These are phyloP conservation scores for Mallotus japonicus DNA, from an alignment of 441 rosid genomes.

Conservation along the genomic window DNA sequence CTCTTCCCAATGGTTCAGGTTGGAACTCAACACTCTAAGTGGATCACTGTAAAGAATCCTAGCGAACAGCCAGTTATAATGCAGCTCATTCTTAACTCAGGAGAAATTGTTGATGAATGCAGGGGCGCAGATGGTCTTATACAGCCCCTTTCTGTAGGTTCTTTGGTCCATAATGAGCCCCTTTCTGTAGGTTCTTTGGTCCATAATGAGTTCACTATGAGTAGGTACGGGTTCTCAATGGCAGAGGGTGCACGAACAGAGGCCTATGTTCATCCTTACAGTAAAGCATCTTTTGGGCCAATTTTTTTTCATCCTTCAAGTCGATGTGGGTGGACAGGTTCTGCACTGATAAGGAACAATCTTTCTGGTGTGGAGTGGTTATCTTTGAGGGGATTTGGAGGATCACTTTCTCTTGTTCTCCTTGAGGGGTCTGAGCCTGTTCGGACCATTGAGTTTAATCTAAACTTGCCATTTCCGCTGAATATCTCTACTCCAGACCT, in stretches of 20 bases:
- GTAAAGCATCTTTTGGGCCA: slow-evolving; percentile 61
- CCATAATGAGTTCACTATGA: slow-evolving; percentile 24
- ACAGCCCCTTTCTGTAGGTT: slow-evolving; percentile 30
- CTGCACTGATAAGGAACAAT: slow-evolving; percentile 63
- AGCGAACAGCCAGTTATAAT: slow-evolving; percentile 61
- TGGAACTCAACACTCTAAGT: slow-evolving; percentile 46
- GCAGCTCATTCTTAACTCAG: slow-evolving; percentile 72
- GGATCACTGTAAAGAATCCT: slow-evolving; percentile 71
- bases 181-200: slow-evolving; percentile 27
- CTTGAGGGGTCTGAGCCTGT: slow-evolving; percentile 56
- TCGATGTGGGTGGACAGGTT: slow-evolving; percentile 69
- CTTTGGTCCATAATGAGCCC: slow-evolving; percentile 27
- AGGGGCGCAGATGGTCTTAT: slow-evolving; percentile 34
- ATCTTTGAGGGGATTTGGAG: slow-evolving; percentile 65
- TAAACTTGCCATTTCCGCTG: slow-evolving; percentile 37
- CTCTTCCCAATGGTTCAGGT: slow-evolving; percentile 51
- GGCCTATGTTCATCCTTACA: slow-evolving; percentile 55
- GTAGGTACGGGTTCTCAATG: slow-evolving; percentile 50
- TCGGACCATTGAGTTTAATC: slow-evolving; percentile 50
- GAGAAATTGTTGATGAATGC: slow-evolving; percentile 59
- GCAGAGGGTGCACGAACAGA: slow-evolving; percentile 51
- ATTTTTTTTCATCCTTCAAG: slow-evolving; percentile 59
- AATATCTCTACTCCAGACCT: slow-evolving; percentile 39
- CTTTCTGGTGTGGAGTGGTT: slow-evolving; percentile 83
- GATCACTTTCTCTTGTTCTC: slow-evolving; percentile 48